These are phyloP conservation scores for Alternaria ventricosa DNA, from an alignment of 2,329 filamentous ascomycete species.

Conservation along the genomic window DNA sequence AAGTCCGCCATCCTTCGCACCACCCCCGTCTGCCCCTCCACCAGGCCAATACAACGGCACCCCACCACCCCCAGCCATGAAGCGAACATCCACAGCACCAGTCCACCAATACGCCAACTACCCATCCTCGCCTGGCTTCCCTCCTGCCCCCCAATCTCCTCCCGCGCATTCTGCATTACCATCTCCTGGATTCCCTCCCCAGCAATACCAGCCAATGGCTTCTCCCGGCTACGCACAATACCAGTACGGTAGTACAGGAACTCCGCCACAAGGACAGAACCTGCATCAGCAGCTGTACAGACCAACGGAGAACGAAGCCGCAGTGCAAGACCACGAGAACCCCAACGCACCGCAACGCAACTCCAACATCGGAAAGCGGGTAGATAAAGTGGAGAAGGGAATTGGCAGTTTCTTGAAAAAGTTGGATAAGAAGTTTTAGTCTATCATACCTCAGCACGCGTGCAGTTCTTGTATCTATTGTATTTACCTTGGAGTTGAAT, in stretches of 20 bases:
- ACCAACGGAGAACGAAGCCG: constrained; percentile 68
- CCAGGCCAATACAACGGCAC: constrained; percentile 28
- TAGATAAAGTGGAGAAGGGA: constrained; percentile 71
- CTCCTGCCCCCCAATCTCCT: constrained; percentile 37
- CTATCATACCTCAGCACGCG: background rate
- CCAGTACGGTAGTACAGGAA: constrained; percentile 48
- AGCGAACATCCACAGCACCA: constrained; percentile 41
- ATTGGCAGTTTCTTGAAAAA: constrained; percentile 76
- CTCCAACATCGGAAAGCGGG: constrained; percentile 69
- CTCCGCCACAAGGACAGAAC: constrained; percentile 54
- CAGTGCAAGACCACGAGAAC: constrained; percentile 25
- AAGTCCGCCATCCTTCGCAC: constrained; percentile 48
- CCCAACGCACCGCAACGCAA: constrained; percentile 33
- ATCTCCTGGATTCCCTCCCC: constrained; percentile 49
- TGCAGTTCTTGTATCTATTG: constrained; percentile 4
- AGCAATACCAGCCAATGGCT: constrained; percentile 43
- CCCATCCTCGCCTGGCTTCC: constrained; percentile 39
- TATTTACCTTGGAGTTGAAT: constrained; percentile 4
- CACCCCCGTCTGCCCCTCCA: constrained; percentile 43
- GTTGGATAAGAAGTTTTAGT: constrained; percentile 73
- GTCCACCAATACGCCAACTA: constrained; percentile 50
- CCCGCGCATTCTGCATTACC: constrained; percentile 43
- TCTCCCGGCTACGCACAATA: constrained; percentile 64
- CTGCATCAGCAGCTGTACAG: constrained; percentile 74
- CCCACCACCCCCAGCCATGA: constrained; percentile 34